Percentiles rank a stretch among this genome's conserved stretches.
These are phyloP conservation scores for Moelleriella libera DNA, from an alignment of 2,329 filamentous ascomycete species.

Conservation along the genomic window DNA sequence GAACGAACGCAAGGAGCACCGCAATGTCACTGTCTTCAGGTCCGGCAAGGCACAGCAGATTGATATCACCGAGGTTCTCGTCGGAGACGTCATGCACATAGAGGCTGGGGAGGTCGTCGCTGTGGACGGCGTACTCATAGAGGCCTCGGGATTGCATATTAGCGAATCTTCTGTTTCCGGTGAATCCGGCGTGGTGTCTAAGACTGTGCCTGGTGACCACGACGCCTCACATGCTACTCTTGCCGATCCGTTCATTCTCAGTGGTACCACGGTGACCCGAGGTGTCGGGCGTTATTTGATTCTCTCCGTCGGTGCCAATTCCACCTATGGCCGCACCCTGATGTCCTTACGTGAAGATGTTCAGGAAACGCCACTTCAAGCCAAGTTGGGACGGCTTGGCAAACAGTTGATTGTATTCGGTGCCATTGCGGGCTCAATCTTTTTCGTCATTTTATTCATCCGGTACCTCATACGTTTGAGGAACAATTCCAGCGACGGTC, in stretches of 20 bases:
- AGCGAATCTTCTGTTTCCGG: slow-evolving; percentile 67
- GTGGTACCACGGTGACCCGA: slow-evolving; percentile 63
- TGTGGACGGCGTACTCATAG: slow-evolving; percentile 55
- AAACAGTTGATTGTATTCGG: slow-evolving; percentile 50
- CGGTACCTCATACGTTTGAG: slow-evolving; percentile 20
- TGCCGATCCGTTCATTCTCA: slow-evolving; percentile 68
- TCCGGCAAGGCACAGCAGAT: slow-evolving; percentile 58
- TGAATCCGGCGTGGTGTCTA: slow-evolving; percentile 60
- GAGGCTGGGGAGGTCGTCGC: slow-evolving; percentile 61
- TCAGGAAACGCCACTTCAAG: slow-evolving; percentile 65
- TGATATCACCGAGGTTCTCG: slow-evolving; percentile 55
- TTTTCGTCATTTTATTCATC: slow-evolving; percentile 26
- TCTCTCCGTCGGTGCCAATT: slow-evolving; percentile 59
- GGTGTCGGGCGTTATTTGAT: slow-evolving; percentile 66
- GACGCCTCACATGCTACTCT: slow-evolving; percentile 33
- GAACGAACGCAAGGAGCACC: slow-evolving; percentile 67
- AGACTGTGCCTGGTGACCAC: slow-evolving; percentile 44
- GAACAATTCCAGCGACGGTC: slow-evolving; percentile 19
- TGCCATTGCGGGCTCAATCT: slow-evolving; percentile 22
- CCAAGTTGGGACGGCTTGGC: slow-evolving; percentile 62
- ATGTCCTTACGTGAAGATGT: slow-evolving; percentile 65
- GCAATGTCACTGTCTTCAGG: slow-evolving; percentile 60
- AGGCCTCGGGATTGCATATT: slow-evolving; percentile 38
- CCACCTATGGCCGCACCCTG: slow-evolving; percentile 63
- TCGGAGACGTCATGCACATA: slow-evolving; percentile 59